Conservation (phyloP, 1,284 basidiomycete genomes). For the Ganoderma multipileum region DNA sequence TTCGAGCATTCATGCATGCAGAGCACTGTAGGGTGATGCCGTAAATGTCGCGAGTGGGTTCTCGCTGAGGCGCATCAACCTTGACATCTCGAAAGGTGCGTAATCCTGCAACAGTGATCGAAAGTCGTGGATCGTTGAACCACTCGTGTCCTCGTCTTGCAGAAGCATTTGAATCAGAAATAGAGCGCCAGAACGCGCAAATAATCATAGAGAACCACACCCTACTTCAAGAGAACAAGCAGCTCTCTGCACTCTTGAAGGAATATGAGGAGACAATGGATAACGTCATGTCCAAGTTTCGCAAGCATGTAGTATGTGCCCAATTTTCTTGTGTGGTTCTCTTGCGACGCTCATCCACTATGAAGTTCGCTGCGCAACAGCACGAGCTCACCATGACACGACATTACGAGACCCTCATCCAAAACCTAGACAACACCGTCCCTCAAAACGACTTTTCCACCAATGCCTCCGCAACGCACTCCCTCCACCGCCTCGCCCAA, state of each 20-base stretch:
- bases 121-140: too few relatives aligned
- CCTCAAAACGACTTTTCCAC: conserved; percentile 65
- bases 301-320: conserved; percentile 85
- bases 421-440: conserved; percentile 71
- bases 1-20: conserved; percentile 32
- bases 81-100: conserved; percentile 90
- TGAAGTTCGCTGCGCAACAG: conserved; percentile 85
- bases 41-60: conserved; percentile 81
- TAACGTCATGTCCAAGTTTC: conserved; percentile 96
- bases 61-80: conserved; percentile 87
- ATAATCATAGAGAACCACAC: conserved; percentile 94
- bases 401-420: conserved; percentile 91
- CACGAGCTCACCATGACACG: conserved; percentile 90
- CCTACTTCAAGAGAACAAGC: conserved; percentile 93
- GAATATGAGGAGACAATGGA: conserved; percentile 97
- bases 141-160: conserved; percentile 14
- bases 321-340: conserved; percentile 11
- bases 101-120: conserved; percentile 1
- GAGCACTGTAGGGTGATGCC: conserved; percentile 73
- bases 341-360: conserved; percentile 9
- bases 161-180: conserved; percentile 94
- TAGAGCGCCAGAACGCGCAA: conserved; percentile 90
- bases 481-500: conserved; percentile 75
- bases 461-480: conserved; percentile 58
- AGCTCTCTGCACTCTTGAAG: conserved; percentile 86